These are phyloP conservation scores for Thalia dealbata DNA, from an alignment of 176 grass and related monocot species.

Conservation along the genomic window DNA sequence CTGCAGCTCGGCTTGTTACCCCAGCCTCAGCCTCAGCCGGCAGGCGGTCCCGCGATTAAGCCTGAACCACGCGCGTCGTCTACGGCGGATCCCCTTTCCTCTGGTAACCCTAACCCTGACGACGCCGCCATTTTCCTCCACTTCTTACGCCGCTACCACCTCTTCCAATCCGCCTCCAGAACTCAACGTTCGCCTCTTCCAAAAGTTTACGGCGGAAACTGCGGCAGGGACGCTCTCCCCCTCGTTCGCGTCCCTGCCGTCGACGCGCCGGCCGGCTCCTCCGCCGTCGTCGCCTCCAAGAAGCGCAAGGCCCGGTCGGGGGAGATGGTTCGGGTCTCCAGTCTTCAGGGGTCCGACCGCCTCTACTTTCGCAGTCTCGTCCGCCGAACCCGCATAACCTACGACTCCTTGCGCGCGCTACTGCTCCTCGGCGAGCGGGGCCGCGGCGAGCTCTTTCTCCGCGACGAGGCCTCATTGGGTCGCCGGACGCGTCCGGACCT, in stretches of 20 bases:
- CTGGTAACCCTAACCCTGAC: neutral
- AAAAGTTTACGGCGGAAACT: no score
- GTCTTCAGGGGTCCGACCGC: conserved; percentile 17
- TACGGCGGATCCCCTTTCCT: neutral
- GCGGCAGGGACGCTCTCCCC: neutral
- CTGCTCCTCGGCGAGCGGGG: conserved; percentile 23
- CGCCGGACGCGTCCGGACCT: conserved; percentile 41
- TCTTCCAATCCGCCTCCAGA: neutral
- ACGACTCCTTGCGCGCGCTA: conserved; percentile 47
- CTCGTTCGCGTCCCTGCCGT: neutral
- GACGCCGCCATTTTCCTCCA: conserved; percentile 1
- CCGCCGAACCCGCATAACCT: conserved; percentile 63
- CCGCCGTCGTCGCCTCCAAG: conserved; percentile 17
- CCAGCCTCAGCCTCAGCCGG: neutral
- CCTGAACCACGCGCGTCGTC: neutral
- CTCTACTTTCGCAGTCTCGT: conserved; percentile 36
- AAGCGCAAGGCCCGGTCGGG: conserved; percentile 29
- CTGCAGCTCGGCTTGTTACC: neutral
- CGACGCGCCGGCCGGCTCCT: neutral
- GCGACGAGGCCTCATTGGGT: neutral
- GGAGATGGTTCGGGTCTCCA: conserved; percentile 53
- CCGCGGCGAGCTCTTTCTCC: neutral
- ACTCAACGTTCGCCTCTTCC: no score
- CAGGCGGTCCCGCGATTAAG: no score
- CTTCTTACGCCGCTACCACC: neutral